A percentile compares a stretch with the other conserved stretches of the same genome.
phyloP scores from a whole-genome alignment of 805 yeast genomes.

The Vanderwaltozyma polyspora region DNA sequence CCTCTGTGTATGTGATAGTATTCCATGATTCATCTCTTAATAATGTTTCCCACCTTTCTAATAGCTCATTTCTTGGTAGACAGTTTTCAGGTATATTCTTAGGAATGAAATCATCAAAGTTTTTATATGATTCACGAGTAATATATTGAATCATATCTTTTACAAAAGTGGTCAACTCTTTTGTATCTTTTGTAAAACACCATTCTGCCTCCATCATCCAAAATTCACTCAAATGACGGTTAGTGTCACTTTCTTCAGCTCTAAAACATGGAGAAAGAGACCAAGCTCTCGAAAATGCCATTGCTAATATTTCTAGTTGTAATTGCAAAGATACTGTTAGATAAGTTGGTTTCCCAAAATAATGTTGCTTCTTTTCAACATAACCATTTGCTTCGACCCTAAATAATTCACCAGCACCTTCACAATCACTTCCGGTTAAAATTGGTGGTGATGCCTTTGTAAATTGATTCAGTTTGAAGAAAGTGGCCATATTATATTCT shows the following conservation, averaged over 20 bases:
- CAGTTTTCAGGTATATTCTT: constrained; percentile 7
- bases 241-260: constrained; percentile 87
- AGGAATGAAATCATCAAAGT: constrained; percentile 16
- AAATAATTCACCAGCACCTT: constrained; percentile 94
- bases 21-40: constrained; percentile 38
- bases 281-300: constrained; percentile 75
- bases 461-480: constrained; percentile 45
- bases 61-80: constrained; percentile 22
- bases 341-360: constrained; percentile 54
- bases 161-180: constrained; percentile 51
- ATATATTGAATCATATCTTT: constrained; percentile 46
- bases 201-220: constrained; percentile 97
- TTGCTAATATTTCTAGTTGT: constrained; percentile 72
- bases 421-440: constrained; percentile 84
- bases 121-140: constrained; percentile 24
- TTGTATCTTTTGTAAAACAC: constrained; percentile 48
- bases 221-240: constrained; percentile 84
- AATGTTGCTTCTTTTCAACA: constrained; percentile 14
- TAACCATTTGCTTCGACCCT: constrained; percentile 29
- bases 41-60: constrained; percentile 51
- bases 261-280: constrained; percentile 84
- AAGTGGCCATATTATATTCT: constrained; percentile 41
- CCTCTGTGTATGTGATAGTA: constrained; percentile 63
- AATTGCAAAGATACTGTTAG: constrained; percentile 87
- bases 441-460: constrained; percentile 77